Base-by-base conservation (phyloP, 106 monocot species). In the Dioscorea alata region DNA sequence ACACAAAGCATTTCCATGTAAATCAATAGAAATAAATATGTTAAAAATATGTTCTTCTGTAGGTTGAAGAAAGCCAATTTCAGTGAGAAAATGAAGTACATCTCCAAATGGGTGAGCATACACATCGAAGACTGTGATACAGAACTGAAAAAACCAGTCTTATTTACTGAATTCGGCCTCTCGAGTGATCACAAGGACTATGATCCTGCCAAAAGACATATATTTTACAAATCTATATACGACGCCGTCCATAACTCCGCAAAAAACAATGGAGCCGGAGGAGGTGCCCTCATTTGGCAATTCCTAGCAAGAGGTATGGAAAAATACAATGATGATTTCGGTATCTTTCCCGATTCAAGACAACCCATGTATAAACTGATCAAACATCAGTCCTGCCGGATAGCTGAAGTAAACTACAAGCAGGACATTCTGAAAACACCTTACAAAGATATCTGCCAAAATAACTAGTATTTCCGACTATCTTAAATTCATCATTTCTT, bases 231-330 rank as follows among this genome's bases (percentile, higher is more conserved):
- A 64, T 59, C 76, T 4, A 66, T 91, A 13, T 84, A 66, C 21
- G 86, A 96, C 66, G 69, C 79, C 2, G 60, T 96, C 19, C 78
- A 84, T 20, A 70, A 74, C 8, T 90, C 86, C n/a, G 90, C 86
- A 17, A 73, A 23, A 73, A 73, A 50, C 20, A 68, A 74, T 16
- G 52, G 49, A 53, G 77, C 92, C 0, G 96, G 84, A 13, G 85
- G 80, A 23, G 97, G 97, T 14, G 83, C 97, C n/a, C 74, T 88
- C 49, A 74, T 97, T 4, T 92, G 97, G 97, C 97, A 97, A 53
- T 66, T 97, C 13, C 31, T 87, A 50, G 92, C 66, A n/a, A 75
- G 63, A 49, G 81, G 84, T 6, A 92, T 97, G 97, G 83, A 92
- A 34, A 67, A 83, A 35, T 85, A 73, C 53, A 80, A 72, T 6